These are phyloP conservation scores for Diutina mesorugosa DNA, from an alignment of 1,139 yeast genomes.

Conservation along the genomic window DNA sequence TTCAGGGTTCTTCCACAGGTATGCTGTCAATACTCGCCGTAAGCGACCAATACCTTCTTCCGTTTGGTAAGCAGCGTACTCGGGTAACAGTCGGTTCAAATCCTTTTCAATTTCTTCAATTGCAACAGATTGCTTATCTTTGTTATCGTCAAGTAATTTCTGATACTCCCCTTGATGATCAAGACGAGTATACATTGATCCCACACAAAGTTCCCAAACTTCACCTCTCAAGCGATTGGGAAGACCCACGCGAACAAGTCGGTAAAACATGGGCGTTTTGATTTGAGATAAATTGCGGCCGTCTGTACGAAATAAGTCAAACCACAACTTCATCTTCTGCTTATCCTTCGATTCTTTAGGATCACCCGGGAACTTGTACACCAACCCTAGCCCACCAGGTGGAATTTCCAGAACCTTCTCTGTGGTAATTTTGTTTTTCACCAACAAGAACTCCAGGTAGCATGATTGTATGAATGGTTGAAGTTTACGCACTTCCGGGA, in stretches of 20 bases:
- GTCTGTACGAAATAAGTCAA: conserved; percentile 69
- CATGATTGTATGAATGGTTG: conserved; percentile 59
- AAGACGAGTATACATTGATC: conserved; percentile 67
- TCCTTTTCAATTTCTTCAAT: conserved; percentile 96
- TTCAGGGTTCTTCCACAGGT: conserved; percentile 95
- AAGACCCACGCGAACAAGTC: conserved; percentile 76
- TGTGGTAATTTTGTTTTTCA: conserved; percentile 39
- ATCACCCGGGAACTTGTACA: conserved; percentile 83
- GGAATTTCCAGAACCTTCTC: conserved; percentile 46
- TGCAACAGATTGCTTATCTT: conserved; percentile 61
- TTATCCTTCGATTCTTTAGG: conserved; percentile 67
- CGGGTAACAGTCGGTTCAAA: conserved; percentile 86
- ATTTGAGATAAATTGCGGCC: conserved; percentile 76
- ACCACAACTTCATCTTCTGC: conserved; percentile 85
- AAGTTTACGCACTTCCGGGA: conserved; percentile 46
- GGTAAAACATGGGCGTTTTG: conserved; percentile 66
- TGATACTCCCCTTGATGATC: conserved; percentile 50
- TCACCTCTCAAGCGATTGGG: conserved; percentile 93
- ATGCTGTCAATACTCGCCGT: conserved; percentile 81
- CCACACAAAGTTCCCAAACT: conserved; percentile 87
- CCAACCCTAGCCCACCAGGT: conserved; percentile 73
- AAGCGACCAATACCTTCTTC: conserved; percentile 76
- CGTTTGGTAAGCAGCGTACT: conserved; percentile 85
- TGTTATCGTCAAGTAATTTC: conserved; percentile 43
- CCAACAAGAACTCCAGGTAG: conserved; percentile 74